A percentile compares a stretch with the other conserved stretches of the same genome.
These are phyloP conservation scores for Xylariales sp. DNA, from an alignment of 2,329 filamentous ascomycete species.

Conservation along the genomic window DNA sequence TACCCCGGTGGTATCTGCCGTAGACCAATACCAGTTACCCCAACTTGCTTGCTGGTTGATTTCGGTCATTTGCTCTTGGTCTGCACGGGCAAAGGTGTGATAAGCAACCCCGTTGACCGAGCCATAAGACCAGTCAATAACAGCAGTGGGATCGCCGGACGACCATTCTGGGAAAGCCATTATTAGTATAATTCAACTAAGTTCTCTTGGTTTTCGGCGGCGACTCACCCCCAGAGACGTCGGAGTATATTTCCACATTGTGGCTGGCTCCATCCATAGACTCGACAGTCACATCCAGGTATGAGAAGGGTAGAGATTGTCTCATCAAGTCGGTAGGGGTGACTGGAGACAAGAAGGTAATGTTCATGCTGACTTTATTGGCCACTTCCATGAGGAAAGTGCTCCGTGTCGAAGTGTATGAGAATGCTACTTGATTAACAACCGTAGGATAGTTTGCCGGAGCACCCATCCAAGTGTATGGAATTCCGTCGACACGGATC, in stretches of 20 bases:
- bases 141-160: constrained; percentile 52
- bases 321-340: constrained; percentile 61
- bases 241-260: constrained; percentile 66
- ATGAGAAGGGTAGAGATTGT: constrained; percentile 68
- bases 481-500: constrained; percentile 60
- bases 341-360: constrained; percentile 68
- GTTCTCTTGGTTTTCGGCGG: background rate
- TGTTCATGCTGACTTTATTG: constrained; percentile 57
- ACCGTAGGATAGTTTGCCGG: constrained; percentile 38
- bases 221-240: constrained; percentile 61
- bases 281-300: constrained; percentile 58
- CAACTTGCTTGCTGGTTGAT: constrained; percentile 69
- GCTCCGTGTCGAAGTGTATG: constrained; percentile 70
- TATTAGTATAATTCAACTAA: too few relatives aligned
- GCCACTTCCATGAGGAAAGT: constrained; percentile 64
- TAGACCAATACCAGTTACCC: constrained; percentile 72
- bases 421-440: constrained; percentile 58
- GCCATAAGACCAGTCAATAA: constrained; percentile 60
- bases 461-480: constrained; percentile 66
- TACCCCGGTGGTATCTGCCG: constrained; percentile 46
- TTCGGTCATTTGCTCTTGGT: constrained; percentile 66
- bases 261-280: constrained; percentile 61
- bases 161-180: constrained; percentile 66
- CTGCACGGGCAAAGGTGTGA: constrained; percentile 57
- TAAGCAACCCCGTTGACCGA: constrained; percentile 50